These are phyloP conservation scores for Solanum microdontum DNA, from an alignment of 257 asterid species.

Conservation along the genomic window DNA sequence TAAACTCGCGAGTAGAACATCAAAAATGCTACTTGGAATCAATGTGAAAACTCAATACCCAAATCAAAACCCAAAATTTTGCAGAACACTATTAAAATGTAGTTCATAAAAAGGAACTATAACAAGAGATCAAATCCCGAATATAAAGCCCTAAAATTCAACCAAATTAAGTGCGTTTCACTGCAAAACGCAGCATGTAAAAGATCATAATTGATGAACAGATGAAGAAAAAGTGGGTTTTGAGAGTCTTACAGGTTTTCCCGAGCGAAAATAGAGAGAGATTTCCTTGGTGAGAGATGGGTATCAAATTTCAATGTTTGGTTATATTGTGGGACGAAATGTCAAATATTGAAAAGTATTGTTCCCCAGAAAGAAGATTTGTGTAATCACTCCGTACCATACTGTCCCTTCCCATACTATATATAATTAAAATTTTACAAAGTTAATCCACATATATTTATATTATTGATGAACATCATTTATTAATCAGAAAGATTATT, in stretches of 20 bases:
- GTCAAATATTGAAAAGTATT: neutral
- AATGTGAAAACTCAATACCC: neutral
- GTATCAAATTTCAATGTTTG: neutral
- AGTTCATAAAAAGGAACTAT: neutral
- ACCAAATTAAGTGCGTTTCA: neutral
- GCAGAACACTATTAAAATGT: neutral
- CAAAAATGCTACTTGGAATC: neutral
- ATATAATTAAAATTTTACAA: neutral
- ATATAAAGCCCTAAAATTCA: neutral
- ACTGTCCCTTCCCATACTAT: neutral
- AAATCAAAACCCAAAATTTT: neutral
- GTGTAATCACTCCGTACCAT: neutral
- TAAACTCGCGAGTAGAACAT: neutral
- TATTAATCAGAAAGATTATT: too few relatives aligned
- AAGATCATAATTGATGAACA: neutral
- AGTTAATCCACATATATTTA: neutral
- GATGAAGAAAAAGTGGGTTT: neutral
- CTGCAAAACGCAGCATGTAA: neutral
- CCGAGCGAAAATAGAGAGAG: neutral
- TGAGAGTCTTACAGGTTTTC: neutral
- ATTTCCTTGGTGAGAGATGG: neutral
- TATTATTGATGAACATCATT: neutral
- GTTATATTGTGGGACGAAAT: neutral
- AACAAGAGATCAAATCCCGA: neutral
- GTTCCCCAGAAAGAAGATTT: neutral